These are phyloP conservation scores for Panicum hallii DNA, from an alignment of 202 grass and related monocot species.

Conservation along the genomic window DNA sequence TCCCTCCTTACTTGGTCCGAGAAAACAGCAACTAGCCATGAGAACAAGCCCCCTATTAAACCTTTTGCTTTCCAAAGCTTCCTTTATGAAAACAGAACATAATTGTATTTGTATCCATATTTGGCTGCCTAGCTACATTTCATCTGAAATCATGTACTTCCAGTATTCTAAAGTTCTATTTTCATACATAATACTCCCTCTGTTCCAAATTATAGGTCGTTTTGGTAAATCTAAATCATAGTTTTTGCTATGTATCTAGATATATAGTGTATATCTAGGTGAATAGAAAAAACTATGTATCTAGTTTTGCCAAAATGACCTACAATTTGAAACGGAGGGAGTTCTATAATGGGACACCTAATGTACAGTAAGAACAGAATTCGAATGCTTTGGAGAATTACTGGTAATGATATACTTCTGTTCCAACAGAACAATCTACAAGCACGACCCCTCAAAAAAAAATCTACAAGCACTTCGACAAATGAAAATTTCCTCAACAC, in stretches of 20 bases:
- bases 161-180: not conserved
- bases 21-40: not conserved
- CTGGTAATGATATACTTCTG: not conserved
- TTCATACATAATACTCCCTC: not conserved
- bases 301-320: no score
- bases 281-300: no score
- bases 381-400: not conserved
- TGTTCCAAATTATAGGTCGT: no score
- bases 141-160: slow-evolving; percentile 14
- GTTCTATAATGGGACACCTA: not conserved
- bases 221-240: no score
- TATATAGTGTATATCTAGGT: no score
- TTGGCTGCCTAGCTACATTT: not conserved
- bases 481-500: not conserved
- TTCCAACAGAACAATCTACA: not conserved
- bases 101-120: not conserved
- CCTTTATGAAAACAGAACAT: not conserved
- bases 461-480: not conserved
- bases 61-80: not conserved
- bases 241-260: no score
- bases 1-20: not conserved
- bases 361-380: not conserved
- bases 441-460: no score
- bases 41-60: no score
- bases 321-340: no score